phyloP scores from a whole-genome alignment of 179 eudicot species.

The Spinacia oleracea region DNA sequence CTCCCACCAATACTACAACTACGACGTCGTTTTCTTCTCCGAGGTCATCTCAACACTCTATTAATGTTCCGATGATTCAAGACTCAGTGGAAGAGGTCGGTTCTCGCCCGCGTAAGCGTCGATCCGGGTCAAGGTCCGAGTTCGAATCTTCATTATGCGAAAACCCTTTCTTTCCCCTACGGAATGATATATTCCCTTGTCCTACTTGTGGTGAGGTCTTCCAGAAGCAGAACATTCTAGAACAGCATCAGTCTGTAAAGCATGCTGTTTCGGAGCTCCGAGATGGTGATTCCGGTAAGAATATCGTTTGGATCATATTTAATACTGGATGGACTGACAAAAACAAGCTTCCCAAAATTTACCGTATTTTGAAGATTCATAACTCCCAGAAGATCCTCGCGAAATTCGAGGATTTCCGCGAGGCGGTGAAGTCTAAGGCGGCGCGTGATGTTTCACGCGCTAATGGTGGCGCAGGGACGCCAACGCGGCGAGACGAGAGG shows the following conservation, averaged over 20 bases:
- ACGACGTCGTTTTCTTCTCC: conserved; percentile 41
- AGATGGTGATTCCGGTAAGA: conserved; percentile 74
- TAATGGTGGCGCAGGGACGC: conserved; percentile 18
- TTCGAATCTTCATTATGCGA: conserved; percentile 38
- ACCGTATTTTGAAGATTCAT: conserved; percentile 72
- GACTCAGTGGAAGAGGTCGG: conserved; percentile 29
- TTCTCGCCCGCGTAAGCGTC: conserved; percentile 28
- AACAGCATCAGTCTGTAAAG: conserved; percentile 51
- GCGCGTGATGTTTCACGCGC: conserved; percentile 27
- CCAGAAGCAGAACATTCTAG: conserved; percentile 44
- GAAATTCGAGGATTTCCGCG: conserved; percentile 76
- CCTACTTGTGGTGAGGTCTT: conserved; percentile 73
- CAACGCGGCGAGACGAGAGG: conserved; percentile 50
- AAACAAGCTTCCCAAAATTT: conserved; percentile 25
- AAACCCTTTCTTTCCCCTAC: conserved; percentile 43
- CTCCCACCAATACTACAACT: conserved; percentile 22
- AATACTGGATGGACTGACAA: conserved; percentile 63
- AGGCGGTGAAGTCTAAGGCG: conserved; percentile 53
- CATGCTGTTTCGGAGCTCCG: conserved; percentile 79
- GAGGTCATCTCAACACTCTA: conserved; percentile 37
- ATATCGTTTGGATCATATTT: conserved; percentile 69
- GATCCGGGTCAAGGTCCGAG: conserved; percentile 41
- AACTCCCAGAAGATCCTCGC: conserved; percentile 50
- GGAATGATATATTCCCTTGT: conserved; percentile 74
- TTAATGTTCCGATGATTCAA: background rate